These are phyloP conservation scores for Penicillium italicum DNA, from an alignment of 2,329 filamentous ascomycete genomes.

Conservation along the genomic window DNA sequence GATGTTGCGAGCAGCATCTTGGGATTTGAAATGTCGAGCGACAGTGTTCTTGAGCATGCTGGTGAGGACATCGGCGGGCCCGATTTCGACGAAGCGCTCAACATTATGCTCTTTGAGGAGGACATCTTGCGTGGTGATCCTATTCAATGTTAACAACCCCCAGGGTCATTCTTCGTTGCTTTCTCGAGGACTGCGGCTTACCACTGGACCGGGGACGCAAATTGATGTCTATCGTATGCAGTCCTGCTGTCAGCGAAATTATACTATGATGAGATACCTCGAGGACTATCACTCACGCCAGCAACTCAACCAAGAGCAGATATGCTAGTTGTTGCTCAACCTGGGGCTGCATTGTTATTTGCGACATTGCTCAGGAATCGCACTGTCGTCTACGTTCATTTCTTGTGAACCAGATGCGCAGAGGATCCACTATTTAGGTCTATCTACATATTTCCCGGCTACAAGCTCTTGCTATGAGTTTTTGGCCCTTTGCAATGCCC, in stretches of 20 bases:
- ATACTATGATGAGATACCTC: background rate
- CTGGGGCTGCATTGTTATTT: slow-evolving; percentile 1
- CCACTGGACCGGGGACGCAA: slow-evolving; percentile 31
- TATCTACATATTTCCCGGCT: background rate
- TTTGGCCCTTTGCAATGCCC: background rate
- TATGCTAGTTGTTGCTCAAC: slow-evolving; percentile 15
- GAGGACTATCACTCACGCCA: slow-evolving; percentile 24
- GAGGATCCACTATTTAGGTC: background rate
- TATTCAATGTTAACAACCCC: background rate
- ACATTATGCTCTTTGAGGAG: slow-evolving; percentile 27
- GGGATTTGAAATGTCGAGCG: slow-evolving; percentile 18
- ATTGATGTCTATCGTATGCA: slow-evolving; percentile 23
- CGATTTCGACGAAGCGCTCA: slow-evolving; percentile 40
- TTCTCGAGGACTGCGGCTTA: background rate
- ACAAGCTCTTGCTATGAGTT: background rate
- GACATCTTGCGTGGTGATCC: slow-evolving; percentile 40
- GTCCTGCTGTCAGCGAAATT: background rate
- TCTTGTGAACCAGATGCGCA: background rate
- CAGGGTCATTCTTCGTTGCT: background rate
- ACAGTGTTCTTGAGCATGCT: slow-evolving; percentile 41
- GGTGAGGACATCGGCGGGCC: slow-evolving; percentile 35
- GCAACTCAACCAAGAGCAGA: slow-evolving; percentile 27
- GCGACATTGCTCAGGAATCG: background rate
- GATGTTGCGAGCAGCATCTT: slow-evolving; percentile 20
- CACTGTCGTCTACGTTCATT: background rate